Base-by-base conservation (phyloP, 768 basidiomycete genomes). In the Flagelloscypha sp. region DNA sequence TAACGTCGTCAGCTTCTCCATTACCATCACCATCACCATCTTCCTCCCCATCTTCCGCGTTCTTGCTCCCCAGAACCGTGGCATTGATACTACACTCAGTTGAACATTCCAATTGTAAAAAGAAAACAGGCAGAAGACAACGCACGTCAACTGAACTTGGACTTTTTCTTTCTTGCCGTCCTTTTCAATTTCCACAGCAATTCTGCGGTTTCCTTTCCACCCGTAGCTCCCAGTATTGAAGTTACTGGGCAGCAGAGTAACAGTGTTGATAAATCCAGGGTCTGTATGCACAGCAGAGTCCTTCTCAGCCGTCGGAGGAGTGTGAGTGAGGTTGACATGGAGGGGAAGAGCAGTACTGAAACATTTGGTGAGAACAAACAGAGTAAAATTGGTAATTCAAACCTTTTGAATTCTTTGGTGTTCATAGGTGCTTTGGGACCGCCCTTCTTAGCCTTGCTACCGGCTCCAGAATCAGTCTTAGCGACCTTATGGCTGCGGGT, bases 141-240 rank as follows among this genome's bases (percentile, higher is more conserved):
- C 82, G 46, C 52, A 87, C 80, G 72, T 76, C 40, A 89, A 54
- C 67, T 72, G 75, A 8, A 88, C 80, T 47, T 81, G 72, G 2
- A 88, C 79, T 42, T 72, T 78, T 55, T 76, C 75, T 53, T 69
- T 76, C 35, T 67, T 62, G 4, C 58, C 68, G 27, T 61, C 73
- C 10, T 55, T 65, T 11, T 72, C 69, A 11, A 88, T 52, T 48
- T 85, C 80, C 33, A 89, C 65, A 1, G 63, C 66, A 40, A 87
- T 56, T 17, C 76, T 70, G 53, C 78, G 81, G 53, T 56, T 72
- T 2, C 79, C 85, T 53, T 86, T 88, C 86, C 86, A 89, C 12
- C 87, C 86, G 52, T 81, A 85, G 50, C 81, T 84, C 8, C 85
- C 84, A 1, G 84, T 85, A 10, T 62, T 48, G 56, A 89, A 86